A percentile compares a stretch with the other conserved stretches of the same genome.
Evolutionary conservation across 257 asterid genomes (phyloP).

Genomic region (Dorcoceras hygrometricum): DNA sequence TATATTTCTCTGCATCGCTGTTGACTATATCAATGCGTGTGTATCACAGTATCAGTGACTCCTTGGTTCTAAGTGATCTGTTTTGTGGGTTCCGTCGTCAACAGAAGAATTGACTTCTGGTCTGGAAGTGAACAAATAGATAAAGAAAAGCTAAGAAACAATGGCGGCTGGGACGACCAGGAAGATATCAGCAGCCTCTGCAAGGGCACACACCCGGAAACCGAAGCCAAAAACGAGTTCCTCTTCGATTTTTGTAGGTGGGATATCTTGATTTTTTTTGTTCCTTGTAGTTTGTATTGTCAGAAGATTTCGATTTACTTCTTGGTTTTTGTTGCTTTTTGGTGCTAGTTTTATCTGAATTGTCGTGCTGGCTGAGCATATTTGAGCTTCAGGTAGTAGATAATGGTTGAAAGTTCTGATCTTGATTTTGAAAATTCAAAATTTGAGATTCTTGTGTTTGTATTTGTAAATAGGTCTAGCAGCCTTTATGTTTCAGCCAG

Average conservation of each 20-base stretch:
- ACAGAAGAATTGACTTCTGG: background rate
- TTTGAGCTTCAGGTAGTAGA: background rate
- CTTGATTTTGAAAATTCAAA: slow-evolving; percentile 8
- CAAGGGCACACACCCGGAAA: slow-evolving; percentile 76
- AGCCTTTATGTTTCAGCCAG: no score
- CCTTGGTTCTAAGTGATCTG: background rate
- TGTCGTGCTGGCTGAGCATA: background rate
- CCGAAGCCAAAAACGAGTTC: slow-evolving; percentile 34
- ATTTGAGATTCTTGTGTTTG: background rate
- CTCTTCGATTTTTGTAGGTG: slow-evolving; percentile 54
- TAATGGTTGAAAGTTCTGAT: background rate
- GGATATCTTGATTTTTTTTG: background rate
- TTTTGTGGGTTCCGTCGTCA: background rate
- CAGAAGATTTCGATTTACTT: slow-evolving; percentile 16
- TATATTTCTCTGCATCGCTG: no score
- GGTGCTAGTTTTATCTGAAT: slow-evolving; percentile 9
- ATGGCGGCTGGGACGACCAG: slow-evolving; percentile 65
- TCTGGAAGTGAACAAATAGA: background rate
- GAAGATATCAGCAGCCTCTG: slow-evolving; percentile 75
- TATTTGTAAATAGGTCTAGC: no score
- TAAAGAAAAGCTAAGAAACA: background rate
- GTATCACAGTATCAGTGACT: no score
- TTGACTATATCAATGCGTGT: no score
- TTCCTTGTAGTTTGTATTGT: background rate
- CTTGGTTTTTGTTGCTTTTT: background rate